Base-by-base conservation (phyloP, 2,329 filamentous ascomycete species). In the Sporothrix curviconia region DNA sequence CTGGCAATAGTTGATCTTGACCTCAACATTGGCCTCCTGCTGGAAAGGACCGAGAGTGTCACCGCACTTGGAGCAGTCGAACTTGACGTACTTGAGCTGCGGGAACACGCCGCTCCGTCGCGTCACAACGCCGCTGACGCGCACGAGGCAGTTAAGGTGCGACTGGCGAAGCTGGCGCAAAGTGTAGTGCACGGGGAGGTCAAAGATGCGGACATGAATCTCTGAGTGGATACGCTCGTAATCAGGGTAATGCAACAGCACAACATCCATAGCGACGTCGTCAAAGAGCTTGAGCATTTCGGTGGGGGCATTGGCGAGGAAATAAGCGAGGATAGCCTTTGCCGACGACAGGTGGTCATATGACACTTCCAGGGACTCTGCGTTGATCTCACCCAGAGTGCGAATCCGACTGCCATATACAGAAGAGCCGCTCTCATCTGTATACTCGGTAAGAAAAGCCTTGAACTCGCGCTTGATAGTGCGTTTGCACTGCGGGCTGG, bases 401-500 rank as follows among this genome's bases (percentile, higher is more conserved):
- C 90, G 84, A 64, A 99, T 95, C 57, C 92, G 88, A 65, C 90
- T 92, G 55, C 94, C 94, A 70, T 99, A 99, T 52, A 99, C 91
- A 0, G 94, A 99, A 4, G 84, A 86, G 56, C 91, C 92, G 62
- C 87, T 85, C 55, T 91, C 85, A 67, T 99, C 94, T 6, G 86
- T 96, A 71, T 95, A 97, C 66, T 96, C 92, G 11, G 94, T 97
- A 66, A 99, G 77, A 76, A 99, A 99, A 3, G 89, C 87, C 72
- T 95, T 96, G 82, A 99, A 99, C 72, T 99, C 94, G 66, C 92
- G 84, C 69, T 91, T 92, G 72, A 99, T 94, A 1, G 92, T 95
- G 64, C 90, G 84, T 72, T n/a, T 96, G 90, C 12, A 99, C 94
- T 14, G 90, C 84, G 3, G 90, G 89, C 65, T 92, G 87, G 14